Conservation (phyloP, 2,329 filamentous ascomycete genomes). For the Aspergillus pseudotamarii region DNA sequence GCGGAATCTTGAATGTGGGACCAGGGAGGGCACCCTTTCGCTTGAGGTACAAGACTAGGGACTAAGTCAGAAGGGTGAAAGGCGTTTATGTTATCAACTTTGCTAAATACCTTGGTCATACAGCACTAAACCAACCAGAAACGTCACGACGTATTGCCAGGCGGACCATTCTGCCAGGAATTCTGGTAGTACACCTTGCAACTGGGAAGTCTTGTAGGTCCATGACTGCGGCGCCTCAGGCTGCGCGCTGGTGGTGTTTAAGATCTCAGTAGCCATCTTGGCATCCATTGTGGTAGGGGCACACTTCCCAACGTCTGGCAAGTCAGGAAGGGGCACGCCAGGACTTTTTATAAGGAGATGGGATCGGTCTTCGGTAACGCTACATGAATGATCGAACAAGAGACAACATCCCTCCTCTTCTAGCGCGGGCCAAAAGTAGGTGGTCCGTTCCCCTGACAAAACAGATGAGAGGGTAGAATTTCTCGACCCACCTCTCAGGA, state of each 20-base stretch:
- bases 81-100: not conserved
- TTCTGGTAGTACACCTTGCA: not conserved
- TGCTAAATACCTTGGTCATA: slow-evolving; percentile 74
- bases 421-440: not conserved
- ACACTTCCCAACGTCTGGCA: not conserved
- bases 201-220: not conserved
- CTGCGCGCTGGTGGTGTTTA: slow-evolving; percentile 17
- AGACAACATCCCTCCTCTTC: not conserved
- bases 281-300: not conserved
- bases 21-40: slow-evolving; percentile 73
- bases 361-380: not conserved
- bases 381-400: not conserved
- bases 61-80: slow-evolving; percentile 6
- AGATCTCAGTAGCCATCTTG: slow-evolving; percentile 13
- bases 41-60: slow-evolving; percentile 66
- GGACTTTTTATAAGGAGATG: not conserved
- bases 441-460: not conserved
- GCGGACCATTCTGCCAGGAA: slow-evolving; percentile 43
- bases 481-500: not conserved
- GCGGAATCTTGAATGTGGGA: slow-evolving; percentile 70
- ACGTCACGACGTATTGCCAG: slow-evolving; percentile 46
- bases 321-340: not conserved
- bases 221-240: slow-evolving; percentile 13
- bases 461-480: not conserved
- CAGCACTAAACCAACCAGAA: slow-evolving; percentile 67